Evolutionary conservation across 768 basidiomycete genomes (phyloP), one percentile per base, ranked within the genome.

Genomic region (Boletus edulis): DNA sequence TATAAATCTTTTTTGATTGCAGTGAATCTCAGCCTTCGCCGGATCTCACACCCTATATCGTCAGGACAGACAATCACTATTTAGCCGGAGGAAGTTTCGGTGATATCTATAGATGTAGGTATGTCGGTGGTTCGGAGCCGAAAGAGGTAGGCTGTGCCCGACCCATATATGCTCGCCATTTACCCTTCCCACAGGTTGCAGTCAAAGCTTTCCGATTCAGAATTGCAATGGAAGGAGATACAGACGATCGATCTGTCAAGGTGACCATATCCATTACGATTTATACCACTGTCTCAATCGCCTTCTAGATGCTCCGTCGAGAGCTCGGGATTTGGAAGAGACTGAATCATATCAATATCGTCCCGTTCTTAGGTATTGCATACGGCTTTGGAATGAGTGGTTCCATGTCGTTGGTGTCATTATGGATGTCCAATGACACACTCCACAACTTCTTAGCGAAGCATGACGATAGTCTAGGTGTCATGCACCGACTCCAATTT

Each of bases 261-360:
- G 57, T 62, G 47, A 40, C 8, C 1, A 10, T 8, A 24, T 3
- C 0, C 3, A 1, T 27, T 0, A 2, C 14, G 27, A 18, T 4
- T 39, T 1, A 9, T 8, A 5, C 11, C 8, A 29, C 9, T 29
- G 27, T 29, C 27, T 29, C 5, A 0, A 32, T 22, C 2, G 0
- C 2, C 15, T 34, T 4, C 1, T 5, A 67, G 71, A 56, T 67
- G 49, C 41, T 68, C 37, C 62, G 54, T 52, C 60, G 67, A 41
- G 70, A 72, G 34, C 55, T 72, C 9, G 62, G 60, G 10, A 67
- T 71, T 29, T 72, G 70, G 71, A 62, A 48, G 48, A 38, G 57
- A 34, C 52, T 72, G 0, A n/a, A 60, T 1, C 67, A 72, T 43
- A 11, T 11, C 15, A 65, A 70, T 35, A 38, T 73, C 1, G 55